A percentile compares a stretch with the other conserved stretches of the same genome.
Evolutionary conservation across 352 stramenopile genomes (phyloP).

Genomic region (Phytophthora tentaculata): DNA sequence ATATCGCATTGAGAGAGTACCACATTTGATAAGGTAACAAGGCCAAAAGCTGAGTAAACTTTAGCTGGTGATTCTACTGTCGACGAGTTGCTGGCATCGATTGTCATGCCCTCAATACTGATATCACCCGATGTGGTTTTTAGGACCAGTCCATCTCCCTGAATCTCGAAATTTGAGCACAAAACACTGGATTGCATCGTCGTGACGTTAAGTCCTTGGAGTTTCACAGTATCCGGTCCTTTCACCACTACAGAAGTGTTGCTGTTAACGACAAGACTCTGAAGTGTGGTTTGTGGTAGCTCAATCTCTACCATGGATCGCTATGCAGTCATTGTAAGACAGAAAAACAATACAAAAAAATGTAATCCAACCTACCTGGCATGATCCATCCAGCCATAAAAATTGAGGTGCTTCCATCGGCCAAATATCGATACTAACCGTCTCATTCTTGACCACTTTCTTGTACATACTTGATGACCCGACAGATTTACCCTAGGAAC

Average conservation of each 20-base stretch:
- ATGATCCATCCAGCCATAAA: conserved; percentile 73
- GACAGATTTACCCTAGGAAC: conserved; percentile 19
- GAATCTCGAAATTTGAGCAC: conserved; percentile 46
- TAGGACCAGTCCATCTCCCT: conserved; percentile 40
- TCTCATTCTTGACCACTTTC: conserved; percentile 32
- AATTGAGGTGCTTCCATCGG: conserved; percentile 54
- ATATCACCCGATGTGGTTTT: conserved; percentile 60
- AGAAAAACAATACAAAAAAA: background rate
- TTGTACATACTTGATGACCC: conserved; percentile 35
- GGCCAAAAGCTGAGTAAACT: conserved; percentile 56
- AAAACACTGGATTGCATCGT: conserved; percentile 63
- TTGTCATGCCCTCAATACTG: conserved; percentile 42
- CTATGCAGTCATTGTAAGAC: conserved; percentile 22
- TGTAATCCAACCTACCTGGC: conserved; percentile 45
- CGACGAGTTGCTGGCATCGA: conserved; percentile 43
- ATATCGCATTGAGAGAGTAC: conserved; percentile 66
- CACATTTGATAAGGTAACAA: conserved; percentile 49
- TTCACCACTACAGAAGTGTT: conserved; percentile 67
- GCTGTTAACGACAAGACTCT: conserved; percentile 45
- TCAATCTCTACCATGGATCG: conserved; percentile 49
- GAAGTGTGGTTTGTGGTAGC: conserved; percentile 35
- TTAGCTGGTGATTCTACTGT: conserved; percentile 34
- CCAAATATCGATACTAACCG: conserved; percentile 33
- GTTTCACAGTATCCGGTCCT: conserved; percentile 25
- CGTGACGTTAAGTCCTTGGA: conserved; percentile 42